Conservation (phyloP, 805 yeast genomes). For the Tetrapisispora namnaoensis region DNA sequence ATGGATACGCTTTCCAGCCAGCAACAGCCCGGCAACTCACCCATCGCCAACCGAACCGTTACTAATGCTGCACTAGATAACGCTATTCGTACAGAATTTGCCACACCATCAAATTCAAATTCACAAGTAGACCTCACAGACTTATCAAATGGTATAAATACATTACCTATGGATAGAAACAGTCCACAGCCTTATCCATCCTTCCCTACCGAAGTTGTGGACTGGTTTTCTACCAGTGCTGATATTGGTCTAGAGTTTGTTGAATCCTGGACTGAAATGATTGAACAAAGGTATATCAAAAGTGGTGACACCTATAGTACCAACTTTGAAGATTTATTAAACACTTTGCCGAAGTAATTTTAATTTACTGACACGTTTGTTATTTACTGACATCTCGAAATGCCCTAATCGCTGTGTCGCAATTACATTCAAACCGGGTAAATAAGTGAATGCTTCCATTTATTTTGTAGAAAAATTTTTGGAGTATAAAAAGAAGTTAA, state of each 20-base stretch:
- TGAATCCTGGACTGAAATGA: conserved; percentile 74
- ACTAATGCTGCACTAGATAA: not conserved
- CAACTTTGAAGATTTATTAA: not conserved
- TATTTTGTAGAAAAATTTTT: not conserved
- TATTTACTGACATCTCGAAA: not conserved
- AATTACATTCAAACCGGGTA: too few species aligned
- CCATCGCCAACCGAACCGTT: not conserved
- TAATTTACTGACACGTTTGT: too few species aligned
- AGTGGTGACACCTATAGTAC: not conserved
- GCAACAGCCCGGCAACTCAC: not conserved
- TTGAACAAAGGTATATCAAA: conserved; percentile 49
- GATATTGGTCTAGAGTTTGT: conserved; percentile 50
- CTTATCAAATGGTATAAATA: not conserved
- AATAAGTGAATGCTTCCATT: too few species aligned
- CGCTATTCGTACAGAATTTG: not conserved
- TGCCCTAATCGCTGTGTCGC: not conserved
- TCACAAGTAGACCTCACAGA: not conserved
- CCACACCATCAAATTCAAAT: not conserved
- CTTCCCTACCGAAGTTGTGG: conserved; percentile 31
- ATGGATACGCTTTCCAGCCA: conserved; percentile 26
- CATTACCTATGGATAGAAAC: not conserved
- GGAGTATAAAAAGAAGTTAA: conserved; percentile 1
- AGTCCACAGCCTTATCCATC: not conserved
- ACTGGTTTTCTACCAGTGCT: conserved; percentile 42
- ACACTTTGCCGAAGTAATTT: not conserved